phyloP scores from a whole-genome alignment of 306 rosid genomes.

The Prunus davidiana region DNA sequence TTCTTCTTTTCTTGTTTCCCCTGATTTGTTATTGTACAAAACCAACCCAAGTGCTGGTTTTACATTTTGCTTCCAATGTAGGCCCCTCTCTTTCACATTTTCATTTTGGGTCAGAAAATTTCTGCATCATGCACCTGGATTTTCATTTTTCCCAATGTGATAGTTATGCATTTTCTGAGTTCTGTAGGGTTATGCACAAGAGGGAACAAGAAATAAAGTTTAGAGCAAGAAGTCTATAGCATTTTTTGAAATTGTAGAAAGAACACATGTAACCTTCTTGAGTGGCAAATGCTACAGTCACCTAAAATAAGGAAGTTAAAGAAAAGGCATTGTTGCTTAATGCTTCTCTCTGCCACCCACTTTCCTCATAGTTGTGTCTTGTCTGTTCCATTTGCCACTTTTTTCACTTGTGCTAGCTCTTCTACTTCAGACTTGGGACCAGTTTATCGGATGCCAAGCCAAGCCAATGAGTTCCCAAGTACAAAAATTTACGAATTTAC shows the following conservation, averaged over 20 bases:
- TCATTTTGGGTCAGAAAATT: background rate
- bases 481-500: conserved; percentile 39
- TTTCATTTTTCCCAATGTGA: background rate
- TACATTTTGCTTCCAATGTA: background rate
- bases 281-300: background rate
- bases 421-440: background rate
- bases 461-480: conserved; percentile 27
- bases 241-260: background rate
- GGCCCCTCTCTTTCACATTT: background rate
- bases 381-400: background rate
- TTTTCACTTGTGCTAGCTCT: background rate
- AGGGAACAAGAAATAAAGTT: background rate
- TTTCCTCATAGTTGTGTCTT: no score
- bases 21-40: background rate
- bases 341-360: background rate
- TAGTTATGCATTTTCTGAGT: background rate
- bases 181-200: background rate
- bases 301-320: background rate
- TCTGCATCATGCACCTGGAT: background rate
- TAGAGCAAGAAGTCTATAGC: background rate
- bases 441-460: conserved; percentile 26
- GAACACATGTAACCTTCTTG: background rate
- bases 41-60: background rate
- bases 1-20: background rate
- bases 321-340: background rate